Conservation (phyloP, 257 asterid genomes). For the Prunella vulgaris region DNA sequence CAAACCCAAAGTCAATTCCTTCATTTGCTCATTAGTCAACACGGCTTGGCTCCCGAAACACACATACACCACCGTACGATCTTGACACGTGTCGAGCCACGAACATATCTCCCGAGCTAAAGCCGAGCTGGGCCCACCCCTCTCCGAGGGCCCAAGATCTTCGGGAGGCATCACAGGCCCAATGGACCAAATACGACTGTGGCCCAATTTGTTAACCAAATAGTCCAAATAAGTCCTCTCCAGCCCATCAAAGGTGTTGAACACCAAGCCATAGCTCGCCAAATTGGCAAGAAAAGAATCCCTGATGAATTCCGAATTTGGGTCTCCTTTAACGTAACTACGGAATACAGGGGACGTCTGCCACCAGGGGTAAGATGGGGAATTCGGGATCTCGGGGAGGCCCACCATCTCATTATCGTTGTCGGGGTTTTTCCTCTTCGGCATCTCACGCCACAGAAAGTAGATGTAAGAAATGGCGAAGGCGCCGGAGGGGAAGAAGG, state of each 20-base stretch:
- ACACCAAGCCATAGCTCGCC: slow-evolving; percentile 43
- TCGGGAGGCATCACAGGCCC: slow-evolving; percentile 58
- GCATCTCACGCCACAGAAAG: slow-evolving; percentile 49
- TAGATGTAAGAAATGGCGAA: slow-evolving; percentile 36
- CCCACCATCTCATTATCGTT: slow-evolving; percentile 33
- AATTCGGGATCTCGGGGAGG: slow-evolving; percentile 36
- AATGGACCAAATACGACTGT: slow-evolving; percentile 51
- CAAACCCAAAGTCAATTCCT: slow-evolving; percentile 36
- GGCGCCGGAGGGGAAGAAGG: slow-evolving; percentile 70
- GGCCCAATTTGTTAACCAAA: slow-evolving; percentile 36
- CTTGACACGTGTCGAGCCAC: slow-evolving; percentile 58
- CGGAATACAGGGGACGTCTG: slow-evolving; percentile 60
- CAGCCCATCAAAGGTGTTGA: slow-evolving; percentile 49
- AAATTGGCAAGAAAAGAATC: slow-evolving; percentile 26
- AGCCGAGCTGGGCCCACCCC: slow-evolving; percentile 47
- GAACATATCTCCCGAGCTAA: slow-evolving; percentile 21
- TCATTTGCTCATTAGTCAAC: slow-evolving; percentile 56
- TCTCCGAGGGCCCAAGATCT: slow-evolving; percentile 24
- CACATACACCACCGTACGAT: slow-evolving; percentile 45
- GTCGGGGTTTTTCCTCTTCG: slow-evolving; percentile 15
- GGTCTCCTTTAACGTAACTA: slow-evolving; percentile 36
- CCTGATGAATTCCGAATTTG: slow-evolving; percentile 37
- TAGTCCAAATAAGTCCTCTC: slow-evolving; percentile 42
- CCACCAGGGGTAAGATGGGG: slow-evolving; percentile 73
- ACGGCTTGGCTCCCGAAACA: slow-evolving; percentile 84